These are phyloP conservation scores for Corylus heterophylla DNA, from an alignment of 306 rosid genomes.

Conservation along the genomic window DNA sequence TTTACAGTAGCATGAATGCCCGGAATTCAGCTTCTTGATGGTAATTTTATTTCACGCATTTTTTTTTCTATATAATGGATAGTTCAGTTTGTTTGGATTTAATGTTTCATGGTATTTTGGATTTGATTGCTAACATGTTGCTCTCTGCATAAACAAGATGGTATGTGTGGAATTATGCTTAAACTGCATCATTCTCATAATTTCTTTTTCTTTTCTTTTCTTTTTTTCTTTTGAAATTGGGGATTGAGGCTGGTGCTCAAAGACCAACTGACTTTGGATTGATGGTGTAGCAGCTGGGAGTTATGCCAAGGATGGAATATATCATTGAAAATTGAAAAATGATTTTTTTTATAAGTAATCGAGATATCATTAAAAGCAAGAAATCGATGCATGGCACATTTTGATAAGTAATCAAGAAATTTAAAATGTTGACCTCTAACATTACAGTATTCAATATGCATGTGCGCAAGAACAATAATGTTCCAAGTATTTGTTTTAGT, in stretches of 20 bases:
- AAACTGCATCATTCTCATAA: background rate
- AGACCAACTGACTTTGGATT: background rate
- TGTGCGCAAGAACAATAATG: background rate
- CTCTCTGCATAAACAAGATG: background rate
- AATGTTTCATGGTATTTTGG: background rate
- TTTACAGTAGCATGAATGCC: constrained; percentile 50
- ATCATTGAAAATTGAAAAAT: background rate
- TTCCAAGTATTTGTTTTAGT: background rate
- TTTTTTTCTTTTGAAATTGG: background rate
- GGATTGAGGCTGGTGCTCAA: background rate
- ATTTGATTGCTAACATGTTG: background rate
- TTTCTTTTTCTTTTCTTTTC: background rate
- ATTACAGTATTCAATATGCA: background rate
- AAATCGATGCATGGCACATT: too few relatives aligned
- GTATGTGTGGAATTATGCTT: background rate
- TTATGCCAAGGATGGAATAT: background rate
- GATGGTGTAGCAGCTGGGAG: background rate
- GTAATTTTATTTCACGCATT: constrained; percentile 16
- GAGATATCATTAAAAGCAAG: too few relatives aligned
- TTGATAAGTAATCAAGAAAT: too few relatives aligned
- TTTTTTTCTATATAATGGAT: background rate
- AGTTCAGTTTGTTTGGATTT: background rate
- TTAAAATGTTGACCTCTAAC: background rate
- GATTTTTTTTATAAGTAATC: too few relatives aligned
- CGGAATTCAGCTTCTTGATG: constrained; percentile 47